These are phyloP conservation scores for Candida sp. DNA, from an alignment of 1,139 yeast species.

Conservation along the genomic window DNA sequence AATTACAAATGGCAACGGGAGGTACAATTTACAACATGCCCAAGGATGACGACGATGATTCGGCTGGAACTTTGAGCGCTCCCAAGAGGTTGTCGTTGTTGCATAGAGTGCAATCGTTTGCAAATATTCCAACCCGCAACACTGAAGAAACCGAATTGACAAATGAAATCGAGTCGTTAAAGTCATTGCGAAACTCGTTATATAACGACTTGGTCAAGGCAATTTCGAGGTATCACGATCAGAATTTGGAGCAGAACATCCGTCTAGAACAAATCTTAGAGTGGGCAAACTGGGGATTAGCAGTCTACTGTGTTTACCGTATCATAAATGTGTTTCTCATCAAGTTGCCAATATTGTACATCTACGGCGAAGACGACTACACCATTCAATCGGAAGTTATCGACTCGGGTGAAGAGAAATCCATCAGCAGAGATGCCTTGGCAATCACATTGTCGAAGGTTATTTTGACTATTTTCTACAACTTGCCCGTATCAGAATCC, in stretches of 20 bases:
- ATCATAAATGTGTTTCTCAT: conserved; percentile 50
- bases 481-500: conserved; percentile 43
- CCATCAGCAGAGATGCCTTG: conserved; percentile 53
- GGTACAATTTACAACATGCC: conserved; percentile 34
- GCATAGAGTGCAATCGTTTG: conserved; percentile 49
- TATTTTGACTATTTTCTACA: conserved; percentile 28
- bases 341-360: conserved; percentile 36
- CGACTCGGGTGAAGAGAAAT: conserved; percentile 14
- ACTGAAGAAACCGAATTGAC: conserved; percentile 37
- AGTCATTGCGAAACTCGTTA: conserved; percentile 26
- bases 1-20: conserved; percentile 21
- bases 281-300: conserved; percentile 37
- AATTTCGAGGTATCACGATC: conserved; percentile 19
- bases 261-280: conserved; percentile 13
- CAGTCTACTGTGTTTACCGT: conserved; percentile 69
- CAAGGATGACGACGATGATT: conserved; percentile 14
- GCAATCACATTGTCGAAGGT: conserved; percentile 69
- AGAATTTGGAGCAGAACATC: conserved; percentile 8
- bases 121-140: conserved; percentile 28
- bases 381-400: conserved; percentile 5
- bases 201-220: conserved; percentile 32
- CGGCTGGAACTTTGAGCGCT: conserved; percentile 15
- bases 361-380: conserved; percentile 6
- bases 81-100: conserved; percentile 21
- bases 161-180: conserved; percentile 39